phyloP scores from a whole-genome alignment of 192 early-diverging fungal genomes.

The Cetraspora pellucida region DNA sequence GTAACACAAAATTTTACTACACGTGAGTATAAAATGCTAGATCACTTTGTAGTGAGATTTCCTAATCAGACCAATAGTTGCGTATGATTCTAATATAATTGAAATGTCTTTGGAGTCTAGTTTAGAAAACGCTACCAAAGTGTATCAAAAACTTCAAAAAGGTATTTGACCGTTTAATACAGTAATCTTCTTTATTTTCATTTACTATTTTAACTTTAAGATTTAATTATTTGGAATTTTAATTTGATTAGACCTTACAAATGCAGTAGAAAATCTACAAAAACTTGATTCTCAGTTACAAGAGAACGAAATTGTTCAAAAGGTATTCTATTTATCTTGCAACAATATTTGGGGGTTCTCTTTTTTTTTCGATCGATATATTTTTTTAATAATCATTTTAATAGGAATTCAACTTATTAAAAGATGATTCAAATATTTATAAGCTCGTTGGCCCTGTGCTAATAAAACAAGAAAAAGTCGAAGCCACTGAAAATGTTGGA shows the following conservation, averaged over 20 bases:
- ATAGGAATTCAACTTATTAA: slow-evolving; percentile 85
- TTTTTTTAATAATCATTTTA: neutral
- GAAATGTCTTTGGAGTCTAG: neutral
- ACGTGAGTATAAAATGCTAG: no score
- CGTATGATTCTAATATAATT: neutral
- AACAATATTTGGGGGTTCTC: neutral
- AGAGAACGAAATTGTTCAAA: slow-evolving; percentile 91
- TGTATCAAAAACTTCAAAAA: slow-evolving; percentile 32
- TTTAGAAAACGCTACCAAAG: neutral
- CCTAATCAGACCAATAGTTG: neutral
- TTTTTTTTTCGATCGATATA: slow-evolving; percentile 11
- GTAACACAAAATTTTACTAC: no score
- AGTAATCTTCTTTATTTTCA: neutral
- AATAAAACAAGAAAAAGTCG: slow-evolving; percentile 86
- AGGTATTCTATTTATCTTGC: slow-evolving; percentile 49
- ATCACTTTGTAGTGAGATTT: no score
- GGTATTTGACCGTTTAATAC: neutral
- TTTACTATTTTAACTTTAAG: no score
- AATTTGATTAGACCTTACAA: slow-evolving; percentile 65
- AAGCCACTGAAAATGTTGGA: slow-evolving; percentile 86
- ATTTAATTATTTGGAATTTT: neutral
- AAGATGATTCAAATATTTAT: slow-evolving; percentile 84
- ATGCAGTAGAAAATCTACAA: slow-evolving; percentile 72
- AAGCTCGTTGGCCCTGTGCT: slow-evolving; percentile 96
- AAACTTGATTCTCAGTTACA: slow-evolving; percentile 94